phyloP scores from a whole-genome alignment of 768 basidiomycete genomes.

The Lactifluus hygrophoroides region DNA sequence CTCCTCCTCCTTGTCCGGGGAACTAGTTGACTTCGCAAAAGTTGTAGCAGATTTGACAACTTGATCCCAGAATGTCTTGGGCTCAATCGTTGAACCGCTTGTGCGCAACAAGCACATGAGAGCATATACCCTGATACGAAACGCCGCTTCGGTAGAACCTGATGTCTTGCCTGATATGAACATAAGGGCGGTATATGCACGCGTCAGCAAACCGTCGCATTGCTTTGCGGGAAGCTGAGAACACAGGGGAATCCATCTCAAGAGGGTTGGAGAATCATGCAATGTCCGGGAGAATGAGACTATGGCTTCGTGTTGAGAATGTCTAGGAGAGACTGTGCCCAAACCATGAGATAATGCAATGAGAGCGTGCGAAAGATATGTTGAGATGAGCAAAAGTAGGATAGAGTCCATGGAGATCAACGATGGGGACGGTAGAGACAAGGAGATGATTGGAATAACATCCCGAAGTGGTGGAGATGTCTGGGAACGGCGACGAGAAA shows the following conservation, averaged over 20 bases:
- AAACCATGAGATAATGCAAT: constrained; percentile 30
- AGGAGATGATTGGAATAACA: constrained; percentile 29
- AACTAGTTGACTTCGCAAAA: constrained; percentile 27
- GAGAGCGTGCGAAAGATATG: constrained; percentile 50
- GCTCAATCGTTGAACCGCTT: constrained; percentile 37
- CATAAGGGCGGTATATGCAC: constrained; percentile 47
- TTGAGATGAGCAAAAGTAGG: constrained; percentile 47
- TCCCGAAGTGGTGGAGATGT: constrained; percentile 9
- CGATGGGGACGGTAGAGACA: constrained; percentile 35
- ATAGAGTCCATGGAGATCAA: constrained; percentile 24
- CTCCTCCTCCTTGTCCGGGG: constrained; percentile 7
- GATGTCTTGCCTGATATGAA: constrained; percentile 21
- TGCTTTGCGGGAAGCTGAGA: constrained; percentile 42
- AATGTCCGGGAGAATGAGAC: constrained; percentile 29
- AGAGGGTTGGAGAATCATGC: constrained; percentile 30
- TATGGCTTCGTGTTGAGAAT: constrained; percentile 7
- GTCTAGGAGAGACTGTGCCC: constrained; percentile 17
- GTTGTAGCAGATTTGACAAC: constrained; percentile 39
- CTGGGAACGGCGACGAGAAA: constrained; percentile 13
- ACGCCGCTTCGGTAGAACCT: constrained; percentile 23
- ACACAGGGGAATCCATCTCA: constrained; percentile 46
- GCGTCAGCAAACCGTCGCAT: constrained; percentile 48
- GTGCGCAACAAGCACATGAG: constrained; percentile 43
- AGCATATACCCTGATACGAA: constrained; percentile 34
- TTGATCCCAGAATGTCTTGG: constrained; percentile 66